Conservation (phyloP, 106 monocot species). For the Ottelia alismoides region DNA sequence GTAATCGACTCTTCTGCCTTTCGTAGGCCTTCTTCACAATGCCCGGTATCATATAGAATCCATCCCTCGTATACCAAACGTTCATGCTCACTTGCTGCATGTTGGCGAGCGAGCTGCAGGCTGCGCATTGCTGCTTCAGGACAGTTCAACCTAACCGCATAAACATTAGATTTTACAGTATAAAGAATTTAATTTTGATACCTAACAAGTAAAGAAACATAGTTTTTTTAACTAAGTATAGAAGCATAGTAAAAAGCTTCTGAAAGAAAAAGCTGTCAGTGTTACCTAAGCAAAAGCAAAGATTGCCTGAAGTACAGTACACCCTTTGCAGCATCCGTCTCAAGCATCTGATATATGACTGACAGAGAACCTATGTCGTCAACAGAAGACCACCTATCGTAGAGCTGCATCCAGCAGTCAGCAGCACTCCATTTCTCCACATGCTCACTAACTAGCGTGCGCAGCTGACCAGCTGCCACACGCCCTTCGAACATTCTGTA, state of each 20-base stretch:
- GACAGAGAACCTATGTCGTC: constrained; percentile 99
- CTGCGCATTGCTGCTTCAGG: constrained; percentile 97
- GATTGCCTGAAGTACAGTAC: constrained; percentile 95
- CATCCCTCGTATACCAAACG: constrained; percentile 94
- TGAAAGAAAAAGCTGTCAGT: background rate
- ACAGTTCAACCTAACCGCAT: constrained; percentile 75
- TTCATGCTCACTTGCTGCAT: constrained; percentile 74
- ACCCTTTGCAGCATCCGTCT: constrained; percentile 76
- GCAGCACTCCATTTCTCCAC: constrained; percentile 86
- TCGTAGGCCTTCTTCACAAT: constrained; percentile 74
- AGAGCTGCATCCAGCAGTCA: constrained; percentile 97
- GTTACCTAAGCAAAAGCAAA: constrained; percentile 88
- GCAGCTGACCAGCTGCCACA: constrained; percentile 62
- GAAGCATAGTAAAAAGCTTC: too few relatives aligned
- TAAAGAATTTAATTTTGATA: too few relatives aligned
- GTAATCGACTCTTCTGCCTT: constrained; percentile 92
- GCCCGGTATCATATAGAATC: constrained; percentile 96
- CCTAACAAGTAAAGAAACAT: too few relatives aligned
- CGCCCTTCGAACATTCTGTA: constrained; percentile 89
- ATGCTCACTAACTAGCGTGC: constrained; percentile 75
- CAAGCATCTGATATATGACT: constrained; percentile 90
- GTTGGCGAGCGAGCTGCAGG: constrained; percentile 78
- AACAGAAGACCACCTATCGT: constrained; percentile 93
- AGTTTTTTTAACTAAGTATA: too few relatives aligned
- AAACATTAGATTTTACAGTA: too few relatives aligned